Evolutionary conservation across 2,329 filamentous ascomycete species (phyloP), one percentile per base, ranked within the genome.

Genomic region (Tolypocladium pustulatum): DNA sequence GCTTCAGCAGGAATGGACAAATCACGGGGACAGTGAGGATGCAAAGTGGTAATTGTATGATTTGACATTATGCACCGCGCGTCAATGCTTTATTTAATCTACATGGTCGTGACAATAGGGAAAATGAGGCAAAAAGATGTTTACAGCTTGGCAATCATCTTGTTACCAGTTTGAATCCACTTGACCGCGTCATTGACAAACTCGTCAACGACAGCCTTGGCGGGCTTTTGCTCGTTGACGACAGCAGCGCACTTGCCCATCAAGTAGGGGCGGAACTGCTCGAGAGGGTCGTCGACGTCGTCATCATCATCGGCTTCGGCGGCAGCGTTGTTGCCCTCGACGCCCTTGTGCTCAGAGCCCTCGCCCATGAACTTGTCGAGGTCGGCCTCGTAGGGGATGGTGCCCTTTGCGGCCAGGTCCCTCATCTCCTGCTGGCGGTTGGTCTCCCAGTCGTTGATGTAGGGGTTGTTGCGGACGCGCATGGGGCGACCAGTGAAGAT

Each of bases 231-330:
- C 78, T 97, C 91, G 70, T 93, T 94, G 59, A 94, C 89, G 37
- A 97, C 90, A 34, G 94, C 93, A 41, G 94, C 89, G 61, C 90
- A 93, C 82, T 97, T 95, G 73, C 94, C 94, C 94, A 99, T 99
- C 66, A 97, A 77, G 80, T 85, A 96, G 17, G 92, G 92, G 60
- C 91, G 83, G 69, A 91, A 92, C 71, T 94, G 91, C 73, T 97
- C 94, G 78, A 99, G 86, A 38, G 88, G 84, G 46, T 97, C 91
- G 61, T 97, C 92, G 60, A 90, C 83, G 61, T 89, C 82, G 54
- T 88, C 84, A 62, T 87, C 77, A 61, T 87, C 87, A 73, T 86
- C 84, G 66, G 75, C 70, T 12, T 85, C 88, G 60, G 84, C 84
- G 65, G 75, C 70, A 10, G 86, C 88, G 60, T 88, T 77, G 61